These are phyloP conservation scores for Didymella arachidicola DNA, from an alignment of 2,329 filamentous ascomycete species.

Conservation along the genomic window DNA sequence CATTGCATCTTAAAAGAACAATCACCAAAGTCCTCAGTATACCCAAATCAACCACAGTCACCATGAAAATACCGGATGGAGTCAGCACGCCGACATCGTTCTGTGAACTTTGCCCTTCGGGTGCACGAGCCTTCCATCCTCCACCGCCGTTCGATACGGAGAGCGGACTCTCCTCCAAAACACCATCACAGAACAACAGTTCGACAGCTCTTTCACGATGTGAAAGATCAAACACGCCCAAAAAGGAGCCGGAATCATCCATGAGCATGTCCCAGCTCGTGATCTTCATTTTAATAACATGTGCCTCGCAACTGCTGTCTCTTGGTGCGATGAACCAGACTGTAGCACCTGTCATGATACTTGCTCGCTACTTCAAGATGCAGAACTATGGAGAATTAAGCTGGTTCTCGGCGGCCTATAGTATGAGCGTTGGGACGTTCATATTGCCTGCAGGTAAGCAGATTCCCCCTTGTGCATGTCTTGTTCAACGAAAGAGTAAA, in stretches of 20 bases:
- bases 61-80: neutral
- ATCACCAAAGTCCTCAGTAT: neutral
- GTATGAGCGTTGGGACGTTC: neutral
- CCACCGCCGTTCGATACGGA: neutral
- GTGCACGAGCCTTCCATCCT: neutral
- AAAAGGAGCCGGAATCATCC: neutral
- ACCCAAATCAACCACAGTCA: neutral
- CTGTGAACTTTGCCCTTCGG: neutral
- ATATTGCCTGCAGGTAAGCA: neutral
- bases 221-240: neutral
- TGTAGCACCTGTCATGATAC: neutral
- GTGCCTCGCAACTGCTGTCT: neutral
- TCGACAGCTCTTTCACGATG: neutral
- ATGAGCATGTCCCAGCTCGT: neutral
- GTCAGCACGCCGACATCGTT: neutral
- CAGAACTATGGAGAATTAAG: neutral
- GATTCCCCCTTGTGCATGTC: neutral
- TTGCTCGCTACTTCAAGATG: neutral
- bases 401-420: neutral
- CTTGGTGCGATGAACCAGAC: neutral
- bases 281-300: neutral
- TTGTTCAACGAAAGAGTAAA: neutral
- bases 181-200: neutral
- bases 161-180: neutral
- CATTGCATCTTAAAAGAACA: neutral